Conservation (phyloP, 169 alveolate species). For the Plasmodium malariae region DNA sequence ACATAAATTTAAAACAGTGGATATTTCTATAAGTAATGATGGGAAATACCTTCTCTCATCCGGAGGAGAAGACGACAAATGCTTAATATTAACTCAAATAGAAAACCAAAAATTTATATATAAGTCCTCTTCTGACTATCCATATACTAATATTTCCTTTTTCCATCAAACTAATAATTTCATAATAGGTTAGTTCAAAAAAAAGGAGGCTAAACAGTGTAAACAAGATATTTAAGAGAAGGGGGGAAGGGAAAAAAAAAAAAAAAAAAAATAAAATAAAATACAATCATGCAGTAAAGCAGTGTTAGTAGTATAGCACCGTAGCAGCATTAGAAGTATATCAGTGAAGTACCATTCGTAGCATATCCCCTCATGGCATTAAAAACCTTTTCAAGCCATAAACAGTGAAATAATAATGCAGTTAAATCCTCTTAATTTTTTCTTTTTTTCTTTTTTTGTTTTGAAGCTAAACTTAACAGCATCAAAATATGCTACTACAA, state of each 20-base stretch:
- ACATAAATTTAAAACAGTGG: conserved; percentile 58
- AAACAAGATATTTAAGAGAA: no score
- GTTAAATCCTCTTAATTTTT: neutral
- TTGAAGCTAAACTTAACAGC: conserved; percentile 57
- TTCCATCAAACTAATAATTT: conserved; percentile 65
- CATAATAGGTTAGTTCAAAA: conserved; percentile 48
- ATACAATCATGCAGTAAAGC: no score
- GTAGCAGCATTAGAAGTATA: no score
- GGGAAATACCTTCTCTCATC: conserved; percentile 72
- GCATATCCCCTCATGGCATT: no score
- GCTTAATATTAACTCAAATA: conserved; percentile 52
- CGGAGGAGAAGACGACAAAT: conserved; percentile 72
- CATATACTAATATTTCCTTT: conserved; percentile 64
- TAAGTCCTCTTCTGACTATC: conserved; percentile 54
- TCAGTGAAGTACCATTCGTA: no score
- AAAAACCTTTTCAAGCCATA: no score
- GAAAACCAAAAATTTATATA: conserved; percentile 68
- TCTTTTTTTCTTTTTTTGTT: neutral
- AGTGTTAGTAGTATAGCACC: no score
- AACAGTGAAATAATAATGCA: no score
- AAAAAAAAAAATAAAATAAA: no score
- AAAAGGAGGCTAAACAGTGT: neutral
- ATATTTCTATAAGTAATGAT: conserved; percentile 67
- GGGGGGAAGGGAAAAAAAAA: no score
- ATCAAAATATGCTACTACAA: conserved; percentile 66